Evolutionary conservation across 2,329 filamentous ascomycete species (phyloP).

Genomic region (Pseudogymnoascus sp.): DNA sequence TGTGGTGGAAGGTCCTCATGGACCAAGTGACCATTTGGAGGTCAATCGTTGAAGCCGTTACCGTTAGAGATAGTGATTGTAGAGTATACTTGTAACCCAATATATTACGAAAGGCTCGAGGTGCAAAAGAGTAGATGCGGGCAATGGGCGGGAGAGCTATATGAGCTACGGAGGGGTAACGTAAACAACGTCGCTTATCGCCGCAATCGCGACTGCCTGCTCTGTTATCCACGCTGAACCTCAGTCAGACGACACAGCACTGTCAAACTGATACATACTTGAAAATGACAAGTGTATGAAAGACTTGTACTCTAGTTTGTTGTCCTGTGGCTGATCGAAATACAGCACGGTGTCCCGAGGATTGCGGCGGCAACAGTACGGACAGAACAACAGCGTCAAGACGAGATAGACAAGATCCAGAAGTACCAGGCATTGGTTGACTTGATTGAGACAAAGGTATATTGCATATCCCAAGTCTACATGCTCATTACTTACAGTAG

Average conservation of each 20-base stretch:
- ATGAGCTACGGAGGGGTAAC: neutral
- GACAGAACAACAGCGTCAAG: slow-evolving; percentile 61
- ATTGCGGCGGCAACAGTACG: slow-evolving; percentile 47
- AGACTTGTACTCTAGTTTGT: slow-evolving; percentile 11
- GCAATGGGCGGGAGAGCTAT: neutral
- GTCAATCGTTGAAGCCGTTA: slow-evolving; percentile 1
- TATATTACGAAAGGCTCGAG: slow-evolving; percentile 7
- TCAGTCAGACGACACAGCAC: neutral
- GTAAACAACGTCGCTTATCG: slow-evolving; percentile 7
- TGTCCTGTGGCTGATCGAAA: slow-evolving; percentile 24
- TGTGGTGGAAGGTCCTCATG: slow-evolving; percentile 3
- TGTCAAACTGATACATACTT: neutral
- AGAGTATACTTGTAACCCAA: neutral
- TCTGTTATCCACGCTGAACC: slow-evolving; percentile 5
- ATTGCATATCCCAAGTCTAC: slow-evolving; percentile 10
- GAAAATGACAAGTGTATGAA: slow-evolving; percentile 32
- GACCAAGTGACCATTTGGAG: neutral
- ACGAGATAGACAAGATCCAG: slow-evolving; percentile 67
- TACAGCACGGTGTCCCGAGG: slow-evolving; percentile 77
- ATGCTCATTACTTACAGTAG: slow-evolving; percentile 14
- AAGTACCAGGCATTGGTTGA: slow-evolving; percentile 66
- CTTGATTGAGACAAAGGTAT: slow-evolving; percentile 57
- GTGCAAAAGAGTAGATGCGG: neutral
- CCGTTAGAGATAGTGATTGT: slow-evolving; percentile 7
- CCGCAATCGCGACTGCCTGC: slow-evolving; percentile 9